Percentiles rank a stretch among this genome's conserved stretches.
Conservation (phyloP, 371 early-diverging fungal genomes). For the Apophysomyces trapeziformis region DNA sequence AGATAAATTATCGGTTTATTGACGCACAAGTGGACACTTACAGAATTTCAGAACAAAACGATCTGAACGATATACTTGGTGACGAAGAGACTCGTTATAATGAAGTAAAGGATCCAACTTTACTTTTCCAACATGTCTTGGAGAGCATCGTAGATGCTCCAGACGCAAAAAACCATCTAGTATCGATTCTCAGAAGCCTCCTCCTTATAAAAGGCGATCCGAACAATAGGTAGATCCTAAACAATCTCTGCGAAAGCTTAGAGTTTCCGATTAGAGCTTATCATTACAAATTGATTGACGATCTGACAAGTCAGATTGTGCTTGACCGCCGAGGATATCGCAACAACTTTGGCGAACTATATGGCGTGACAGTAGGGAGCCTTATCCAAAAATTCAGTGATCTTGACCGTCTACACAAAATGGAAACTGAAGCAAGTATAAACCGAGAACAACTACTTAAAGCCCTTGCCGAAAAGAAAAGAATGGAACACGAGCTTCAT, state of each 20-base stretch:
- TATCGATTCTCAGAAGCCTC: constrained; percentile 70
- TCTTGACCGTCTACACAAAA: constrained; percentile 63
- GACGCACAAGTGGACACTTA: constrained; percentile 75
- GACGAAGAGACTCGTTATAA: constrained; percentile 23
- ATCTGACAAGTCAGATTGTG: constrained; percentile 72
- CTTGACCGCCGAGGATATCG: constrained; percentile 65
- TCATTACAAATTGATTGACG: constrained; percentile 70
- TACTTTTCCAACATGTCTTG: constrained; percentile 68
- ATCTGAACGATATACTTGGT: constrained; percentile 45
- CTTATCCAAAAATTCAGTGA: constrained; percentile 69
- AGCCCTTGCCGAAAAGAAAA: constrained; percentile 20
- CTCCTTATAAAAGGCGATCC: constrained; percentile 67
- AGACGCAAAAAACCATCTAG: constrained; percentile 62
- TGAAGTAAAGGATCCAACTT: constrained; percentile 59
- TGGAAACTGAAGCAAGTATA: constrained; percentile 7
- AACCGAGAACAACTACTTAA: constrained; percentile 23
- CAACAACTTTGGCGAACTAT: constrained; percentile 42
- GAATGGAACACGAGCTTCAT: constrained; percentile 11
- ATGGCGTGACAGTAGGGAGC: constrained; percentile 25
- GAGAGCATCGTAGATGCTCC: constrained; percentile 62
- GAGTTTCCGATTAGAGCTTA: constrained; percentile 34
- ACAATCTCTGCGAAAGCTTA: background rate
- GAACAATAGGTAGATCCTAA: constrained; percentile 34
- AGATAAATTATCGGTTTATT: constrained; percentile 61
- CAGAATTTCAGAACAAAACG: constrained; percentile 71